Conservation (phyloP, 2,329 filamentous ascomycete genomes). For the Beauveria sp. region DNA sequence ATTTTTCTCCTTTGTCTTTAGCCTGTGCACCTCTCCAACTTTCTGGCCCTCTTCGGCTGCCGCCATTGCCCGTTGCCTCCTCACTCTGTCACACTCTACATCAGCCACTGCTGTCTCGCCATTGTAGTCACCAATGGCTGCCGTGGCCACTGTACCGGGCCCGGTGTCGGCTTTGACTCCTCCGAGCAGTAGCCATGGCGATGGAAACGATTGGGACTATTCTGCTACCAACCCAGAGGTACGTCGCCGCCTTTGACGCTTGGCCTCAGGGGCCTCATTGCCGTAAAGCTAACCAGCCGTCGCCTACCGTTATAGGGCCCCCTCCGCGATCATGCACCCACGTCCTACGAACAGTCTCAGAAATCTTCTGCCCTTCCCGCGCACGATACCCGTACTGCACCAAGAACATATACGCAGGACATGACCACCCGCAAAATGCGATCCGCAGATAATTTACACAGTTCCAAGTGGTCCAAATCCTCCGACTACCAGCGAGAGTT, state of each 20-base stretch:
- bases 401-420: conserved; percentile 12
- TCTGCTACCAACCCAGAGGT: conserved; percentile 29
- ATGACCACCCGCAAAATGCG: conserved; percentile 27
- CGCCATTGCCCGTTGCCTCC: not conserved
- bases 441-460: conserved; percentile 27
- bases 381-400: not conserved
- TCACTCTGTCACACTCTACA: not conserved
- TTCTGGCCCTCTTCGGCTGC: not conserved
- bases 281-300: not conserved
- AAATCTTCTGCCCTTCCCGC: not conserved
- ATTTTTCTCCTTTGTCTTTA: not conserved
- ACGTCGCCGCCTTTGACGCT: conserved; percentile 17
- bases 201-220: conserved; percentile 38
- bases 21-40: not conserved
- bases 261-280: not conserved
- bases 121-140: conserved; percentile 35
- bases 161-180: conserved; percentile 40
- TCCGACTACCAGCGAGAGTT: conserved; percentile 17
- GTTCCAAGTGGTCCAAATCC: conserved; percentile 17
- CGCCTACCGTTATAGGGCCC: not conserved
- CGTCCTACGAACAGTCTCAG: conserved; percentile 1
- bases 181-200: conserved; percentile 41
- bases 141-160: conserved; percentile 43
- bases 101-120: conserved; percentile 1
- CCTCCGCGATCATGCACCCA: not conserved